Evolutionary conservation across 345 rosid genomes (phyloP).

Genomic region (Linum usitatissimum): DNA sequence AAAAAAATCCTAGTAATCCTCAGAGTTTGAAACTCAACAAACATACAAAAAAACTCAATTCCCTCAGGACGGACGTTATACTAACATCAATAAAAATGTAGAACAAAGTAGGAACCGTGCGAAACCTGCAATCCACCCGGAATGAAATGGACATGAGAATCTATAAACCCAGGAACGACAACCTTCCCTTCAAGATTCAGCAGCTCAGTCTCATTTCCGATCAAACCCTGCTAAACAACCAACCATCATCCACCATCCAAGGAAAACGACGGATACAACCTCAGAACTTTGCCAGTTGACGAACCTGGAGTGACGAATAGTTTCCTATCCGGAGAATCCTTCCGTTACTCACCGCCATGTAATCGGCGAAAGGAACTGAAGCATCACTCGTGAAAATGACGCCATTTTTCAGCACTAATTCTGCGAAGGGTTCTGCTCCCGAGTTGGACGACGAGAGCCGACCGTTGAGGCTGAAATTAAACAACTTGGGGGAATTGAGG

Average conservation of each 20-base stretch:
- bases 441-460: constrained; percentile 14
- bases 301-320: constrained; percentile 60
- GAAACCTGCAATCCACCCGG: constrained; percentile 75
- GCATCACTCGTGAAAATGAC: constrained; percentile 63
- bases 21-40: too few species aligned
- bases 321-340: constrained; percentile 62
- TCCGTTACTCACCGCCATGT: constrained; percentile 64
- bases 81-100: not conserved
- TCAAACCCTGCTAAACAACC: constrained; percentile 35
- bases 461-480: not conserved
- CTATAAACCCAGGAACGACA: constrained; percentile 85
- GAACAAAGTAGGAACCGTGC: not conserved
- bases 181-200: constrained; percentile 65
- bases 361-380: constrained; percentile 54
- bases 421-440: constrained; percentile 26
- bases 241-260: not conserved
- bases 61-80: not conserved
- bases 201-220: constrained; percentile 42
- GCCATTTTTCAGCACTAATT: constrained; percentile 60
- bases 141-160: constrained; percentile 81
- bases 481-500: constrained; percentile 14
- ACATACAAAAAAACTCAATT: not conserved
- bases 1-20: too few species aligned
- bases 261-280: not conserved
- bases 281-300: not conserved